phyloP scores from a whole-genome alignment of 2,329 filamentous ascomycete genomes.

The Sporothrix pallida region DNA sequence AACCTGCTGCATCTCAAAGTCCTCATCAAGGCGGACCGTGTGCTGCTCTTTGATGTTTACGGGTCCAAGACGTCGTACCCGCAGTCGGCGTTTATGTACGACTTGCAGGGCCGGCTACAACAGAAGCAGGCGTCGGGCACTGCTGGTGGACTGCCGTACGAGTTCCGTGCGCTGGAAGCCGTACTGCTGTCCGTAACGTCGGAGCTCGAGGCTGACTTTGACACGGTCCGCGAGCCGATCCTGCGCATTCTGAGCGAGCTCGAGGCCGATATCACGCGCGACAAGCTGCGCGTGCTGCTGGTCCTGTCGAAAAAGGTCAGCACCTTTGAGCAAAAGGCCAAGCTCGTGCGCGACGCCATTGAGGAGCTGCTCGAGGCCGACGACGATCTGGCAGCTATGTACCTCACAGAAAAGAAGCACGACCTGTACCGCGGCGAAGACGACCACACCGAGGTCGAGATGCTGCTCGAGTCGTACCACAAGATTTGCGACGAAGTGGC shows the following conservation, averaged over 20 bases:
- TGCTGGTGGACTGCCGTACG: constrained; percentile 71
- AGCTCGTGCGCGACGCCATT: constrained; percentile 90
- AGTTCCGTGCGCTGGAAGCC: constrained; percentile 93
- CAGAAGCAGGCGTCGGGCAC: constrained; percentile 60
- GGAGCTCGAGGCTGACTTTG: constrained; percentile 91
- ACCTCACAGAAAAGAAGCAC: constrained; percentile 84
- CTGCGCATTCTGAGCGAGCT: constrained; percentile 86
- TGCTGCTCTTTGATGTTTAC: constrained; percentile 95
- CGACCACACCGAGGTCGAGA: constrained; percentile 95
- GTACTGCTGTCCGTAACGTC: constrained; percentile 92
- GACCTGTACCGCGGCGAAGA: constrained; percentile 76
- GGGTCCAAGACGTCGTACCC: constrained; percentile 93
- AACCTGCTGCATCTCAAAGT: constrained; percentile 96
- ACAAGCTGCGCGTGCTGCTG: constrained; percentile 87
- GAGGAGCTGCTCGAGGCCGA: constrained; percentile 95
- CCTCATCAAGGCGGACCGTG: constrained; percentile 88
- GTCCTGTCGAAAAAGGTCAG: constrained; percentile 95
- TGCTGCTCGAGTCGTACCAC: constrained; percentile 95
- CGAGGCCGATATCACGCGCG: constrained; percentile 94
- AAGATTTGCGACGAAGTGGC: constrained; percentile 98
- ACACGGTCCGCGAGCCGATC: constrained; percentile 89
- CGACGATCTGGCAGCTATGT: constrained; percentile 94
- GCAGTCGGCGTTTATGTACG: constrained; percentile 97
- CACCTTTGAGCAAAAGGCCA: constrained; percentile 96
- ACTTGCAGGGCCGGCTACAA: constrained; percentile 88